Conservation (phyloP, 1,139 yeast species). For the Citeromyces siamensis region DNA sequence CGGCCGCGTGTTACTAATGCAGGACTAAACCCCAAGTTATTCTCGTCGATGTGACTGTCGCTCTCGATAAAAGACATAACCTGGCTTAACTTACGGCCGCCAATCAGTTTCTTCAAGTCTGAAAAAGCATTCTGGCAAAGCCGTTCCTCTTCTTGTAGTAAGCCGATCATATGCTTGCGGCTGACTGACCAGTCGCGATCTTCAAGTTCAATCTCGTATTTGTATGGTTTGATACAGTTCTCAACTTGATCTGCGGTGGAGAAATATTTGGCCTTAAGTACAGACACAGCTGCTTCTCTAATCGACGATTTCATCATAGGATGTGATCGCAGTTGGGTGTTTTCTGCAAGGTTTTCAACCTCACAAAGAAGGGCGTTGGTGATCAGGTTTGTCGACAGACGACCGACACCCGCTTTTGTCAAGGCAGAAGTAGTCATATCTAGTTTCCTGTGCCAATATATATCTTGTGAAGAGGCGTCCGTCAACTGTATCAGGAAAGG, state of each 20-base stretch:
- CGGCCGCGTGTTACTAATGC: constrained; percentile 62
- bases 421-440: constrained; percentile 75
- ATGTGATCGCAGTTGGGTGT: constrained; percentile 70
- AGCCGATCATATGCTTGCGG: constrained; percentile 60
- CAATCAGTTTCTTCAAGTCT: constrained; percentile 58
- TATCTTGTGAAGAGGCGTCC: constrained; percentile 46
- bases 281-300: constrained; percentile 73
- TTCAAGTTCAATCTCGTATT: constrained; percentile 92
- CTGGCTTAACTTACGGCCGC: constrained; percentile 72
- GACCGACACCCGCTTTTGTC: constrained; percentile 88
- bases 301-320: constrained; percentile 78
- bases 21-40: constrained; percentile 24
- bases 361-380: constrained; percentile 74
- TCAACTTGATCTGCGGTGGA: constrained; percentile 98
- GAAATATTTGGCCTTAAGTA: constrained; percentile 65
- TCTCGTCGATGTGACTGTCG: constrained; percentile 26
- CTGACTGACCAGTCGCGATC: constrained; percentile 88
- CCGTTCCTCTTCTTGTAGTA: constrained; percentile 72
- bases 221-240: constrained; percentile 94
- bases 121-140: constrained; percentile 66
- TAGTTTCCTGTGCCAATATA: constrained; percentile 80
- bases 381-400: constrained; percentile 73
- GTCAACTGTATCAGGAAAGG: constrained; percentile 43
- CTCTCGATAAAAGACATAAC: constrained; percentile 65
- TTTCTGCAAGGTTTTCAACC: constrained; percentile 58